A percentile compares a stretch with the other conserved stretches of the same genome.
These are phyloP conservation scores for Neofusicoccum umdonicola DNA, from an alignment of 2,329 filamentous ascomycete species.

Conservation along the genomic window DNA sequence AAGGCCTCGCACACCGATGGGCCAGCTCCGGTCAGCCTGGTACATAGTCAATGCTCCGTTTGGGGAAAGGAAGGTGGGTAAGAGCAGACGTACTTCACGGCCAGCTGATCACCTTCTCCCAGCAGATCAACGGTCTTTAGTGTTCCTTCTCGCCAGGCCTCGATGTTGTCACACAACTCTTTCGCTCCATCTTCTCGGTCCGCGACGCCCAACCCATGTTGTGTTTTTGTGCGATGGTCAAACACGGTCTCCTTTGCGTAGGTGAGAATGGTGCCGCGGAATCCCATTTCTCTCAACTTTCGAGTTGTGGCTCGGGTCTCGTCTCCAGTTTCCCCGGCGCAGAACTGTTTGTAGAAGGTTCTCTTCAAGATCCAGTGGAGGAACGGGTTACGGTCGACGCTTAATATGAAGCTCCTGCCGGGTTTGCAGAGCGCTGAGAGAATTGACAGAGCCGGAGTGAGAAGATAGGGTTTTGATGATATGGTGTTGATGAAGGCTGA, in stretches of 20 bases:
- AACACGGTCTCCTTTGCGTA: slow-evolving; percentile 69
- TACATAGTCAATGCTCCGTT: slow-evolving; percentile 17
- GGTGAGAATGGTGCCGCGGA: slow-evolving; percentile 77
- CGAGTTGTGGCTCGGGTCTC: slow-evolving; percentile 67
- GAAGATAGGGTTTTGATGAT: background rate
- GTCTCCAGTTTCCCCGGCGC: slow-evolving; percentile 69
- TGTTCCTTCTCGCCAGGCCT: slow-evolving; percentile 52
- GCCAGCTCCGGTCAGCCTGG: slow-evolving; percentile 46
- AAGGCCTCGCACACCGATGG: slow-evolving; percentile 41
- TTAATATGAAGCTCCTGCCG: background rate
- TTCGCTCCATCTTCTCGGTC: background rate
- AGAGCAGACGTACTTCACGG: slow-evolving; percentile 37
- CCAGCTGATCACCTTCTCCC: slow-evolving; percentile 47
- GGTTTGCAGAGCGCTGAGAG: slow-evolving; percentile 6
- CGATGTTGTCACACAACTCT: background rate
- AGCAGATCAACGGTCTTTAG: slow-evolving; percentile 63
- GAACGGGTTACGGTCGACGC: slow-evolving; percentile 43
- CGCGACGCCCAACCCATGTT: background rate
- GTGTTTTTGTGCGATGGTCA: slow-evolving; percentile 19
- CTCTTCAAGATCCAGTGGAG: slow-evolving; percentile 71
- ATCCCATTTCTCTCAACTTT: slow-evolving; percentile 67
- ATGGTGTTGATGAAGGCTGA: slow-evolving; percentile 10
- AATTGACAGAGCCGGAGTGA: background rate
- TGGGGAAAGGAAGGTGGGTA: background rate
- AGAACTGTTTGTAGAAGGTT: slow-evolving; percentile 88